A percentile compares a stretch with the other conserved stretches of the same genome.
Conservation (phyloP, 495 filamentous ascomycete genomes). For the Aspergillus kassunensis region DNA sequence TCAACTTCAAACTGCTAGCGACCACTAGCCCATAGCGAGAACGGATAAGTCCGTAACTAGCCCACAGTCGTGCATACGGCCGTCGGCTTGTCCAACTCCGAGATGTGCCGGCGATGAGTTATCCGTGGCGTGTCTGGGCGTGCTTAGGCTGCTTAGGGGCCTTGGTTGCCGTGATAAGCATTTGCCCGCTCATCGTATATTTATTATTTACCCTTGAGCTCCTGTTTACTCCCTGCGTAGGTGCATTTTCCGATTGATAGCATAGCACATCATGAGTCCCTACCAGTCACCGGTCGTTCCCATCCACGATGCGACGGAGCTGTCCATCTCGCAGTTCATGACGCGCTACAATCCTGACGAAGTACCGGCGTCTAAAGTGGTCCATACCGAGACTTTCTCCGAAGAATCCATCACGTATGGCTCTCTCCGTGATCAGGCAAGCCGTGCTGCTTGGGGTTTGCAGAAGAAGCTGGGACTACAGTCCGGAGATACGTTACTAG, state of each 20-base stretch:
- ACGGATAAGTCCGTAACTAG: too few species aligned
- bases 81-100: too few species aligned
- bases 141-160: too few species aligned
- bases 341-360: slow-evolving; percentile 20
- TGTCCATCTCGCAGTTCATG: slow-evolving; percentile 22
- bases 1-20: too few species aligned
- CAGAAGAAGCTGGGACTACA: slow-evolving; percentile 13
- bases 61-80: too few species aligned
- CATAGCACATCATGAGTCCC: not conserved
- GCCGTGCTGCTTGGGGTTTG: slow-evolving; percentile 17
- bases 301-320: slow-evolving; percentile 10
- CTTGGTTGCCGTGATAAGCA: too few species aligned
- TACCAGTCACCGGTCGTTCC: slow-evolving; percentile 4
- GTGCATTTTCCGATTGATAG: not conserved
- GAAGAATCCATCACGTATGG: slow-evolving; percentile 16
- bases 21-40: too few species aligned
- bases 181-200: too few species aligned
- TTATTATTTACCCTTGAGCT: too few species aligned
- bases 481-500: slow-evolving; percentile 15
- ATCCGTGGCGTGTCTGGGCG: too few species aligned
- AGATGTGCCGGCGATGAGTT: too few species aligned
- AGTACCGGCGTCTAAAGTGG: slow-evolving; percentile 13
- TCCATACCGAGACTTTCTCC: slow-evolving; percentile 16
- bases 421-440: not conserved
- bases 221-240: too few species aligned